Base-by-base conservation (phyloP, 768 basidiomycete species). In the Lactarius sp. region DNA sequence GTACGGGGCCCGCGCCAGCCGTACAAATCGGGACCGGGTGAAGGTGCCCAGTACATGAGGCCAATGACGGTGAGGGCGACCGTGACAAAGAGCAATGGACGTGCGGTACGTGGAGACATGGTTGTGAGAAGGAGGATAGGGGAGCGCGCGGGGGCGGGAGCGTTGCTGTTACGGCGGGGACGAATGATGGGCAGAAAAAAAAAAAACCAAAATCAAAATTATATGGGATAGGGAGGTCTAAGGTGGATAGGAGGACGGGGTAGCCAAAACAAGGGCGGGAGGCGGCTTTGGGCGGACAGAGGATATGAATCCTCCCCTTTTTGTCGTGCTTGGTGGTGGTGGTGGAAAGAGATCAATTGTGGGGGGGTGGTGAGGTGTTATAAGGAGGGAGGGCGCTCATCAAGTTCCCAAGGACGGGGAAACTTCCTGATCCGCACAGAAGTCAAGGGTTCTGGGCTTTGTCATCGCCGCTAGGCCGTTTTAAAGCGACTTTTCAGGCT, bases 101-200 rank as follows among this genome's bases (percentile, higher is more conserved):
- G 57, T 3, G 52, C 5, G 9, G 14, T 22, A 10, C 62, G 62
- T 27, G 51, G 62, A 33, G 62, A 36, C 62, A 64, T 64, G 56
- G 34, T 22, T 39, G 14, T 13, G 16, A 33, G 7, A 18, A 42
- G 12, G 4, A 14, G 2, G 52, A 22, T n/a, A 5, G 14, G 27
- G 7, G n/a, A 3, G 49, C 12, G 49, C 31, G 27, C 5, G 18
- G 18, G 46, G 4, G 33, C 34, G 46, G 37, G 34, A 8, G 56
- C n/a, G 34, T 58, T 27, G 12, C 18, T 6, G 31, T 51, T 57
- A 16, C 27, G 33, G 27, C 20, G 12, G 31, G 54, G 20, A 12
- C 18, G 18, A 33, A 63, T 47, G n/a, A 8, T 47, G 27, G 51
- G 51, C 7, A 37, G 36, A 33, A 44, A 13, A 31, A 36, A 31